Evolutionary conservation across 768 basidiomycete genomes (phyloP).

Genomic region (Podaxis sp.): DNA sequence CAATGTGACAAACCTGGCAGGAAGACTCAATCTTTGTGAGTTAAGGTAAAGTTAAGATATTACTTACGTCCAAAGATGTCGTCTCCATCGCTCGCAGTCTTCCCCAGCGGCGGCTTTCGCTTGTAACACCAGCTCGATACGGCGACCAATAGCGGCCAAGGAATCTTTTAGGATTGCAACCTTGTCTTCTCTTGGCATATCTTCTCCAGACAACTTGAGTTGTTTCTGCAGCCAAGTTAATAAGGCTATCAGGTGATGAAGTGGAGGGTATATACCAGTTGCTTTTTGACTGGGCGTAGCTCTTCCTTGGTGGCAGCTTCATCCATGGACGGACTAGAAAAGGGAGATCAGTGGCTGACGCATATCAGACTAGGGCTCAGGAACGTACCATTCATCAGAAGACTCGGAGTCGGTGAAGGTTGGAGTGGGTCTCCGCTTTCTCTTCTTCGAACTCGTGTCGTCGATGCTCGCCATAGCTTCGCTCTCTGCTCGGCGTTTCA

Average conservation of each 20-base stretch:
- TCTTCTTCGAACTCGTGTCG: slow-evolving; percentile 66
- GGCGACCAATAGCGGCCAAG: slow-evolving; percentile 86
- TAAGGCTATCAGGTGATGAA: slow-evolving; percentile 11
- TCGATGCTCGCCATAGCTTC: slow-evolving; percentile 83
- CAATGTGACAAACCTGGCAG: slow-evolving; percentile 80
- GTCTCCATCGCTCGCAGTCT: slow-evolving; percentile 83
- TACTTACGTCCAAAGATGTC: slow-evolving; percentile 96
- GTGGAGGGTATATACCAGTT: slow-evolving; percentile 59
- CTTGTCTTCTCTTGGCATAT: slow-evolving; percentile 94
- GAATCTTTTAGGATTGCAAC: slow-evolving; percentile 95
- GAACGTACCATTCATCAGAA: slow-evolving; percentile 83
- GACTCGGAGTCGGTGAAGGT: slow-evolving; percentile 95
- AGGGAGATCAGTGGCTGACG: slow-evolving; percentile 9
- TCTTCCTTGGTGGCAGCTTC: slow-evolving; percentile 92
- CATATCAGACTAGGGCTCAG: not conserved
- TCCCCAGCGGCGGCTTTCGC: slow-evolving; percentile 77
- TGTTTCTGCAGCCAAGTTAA: slow-evolving; percentile 65
- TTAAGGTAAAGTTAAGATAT: slow-evolving; percentile 4
- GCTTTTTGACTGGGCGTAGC: slow-evolving; percentile 94
- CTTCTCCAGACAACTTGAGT: slow-evolving; percentile 89
- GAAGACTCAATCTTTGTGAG: not conserved
- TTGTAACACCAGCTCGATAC: slow-evolving; percentile 83
- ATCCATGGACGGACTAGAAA: slow-evolving; percentile 87
- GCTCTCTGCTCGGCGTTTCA: slow-evolving; percentile 82
- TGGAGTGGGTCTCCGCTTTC: slow-evolving; percentile 93